Evolutionary conservation across 176 grass and related monocot species (phyloP), one percentile per base, ranked within the genome.

Genomic region (Musa troglodytarum): DNA sequence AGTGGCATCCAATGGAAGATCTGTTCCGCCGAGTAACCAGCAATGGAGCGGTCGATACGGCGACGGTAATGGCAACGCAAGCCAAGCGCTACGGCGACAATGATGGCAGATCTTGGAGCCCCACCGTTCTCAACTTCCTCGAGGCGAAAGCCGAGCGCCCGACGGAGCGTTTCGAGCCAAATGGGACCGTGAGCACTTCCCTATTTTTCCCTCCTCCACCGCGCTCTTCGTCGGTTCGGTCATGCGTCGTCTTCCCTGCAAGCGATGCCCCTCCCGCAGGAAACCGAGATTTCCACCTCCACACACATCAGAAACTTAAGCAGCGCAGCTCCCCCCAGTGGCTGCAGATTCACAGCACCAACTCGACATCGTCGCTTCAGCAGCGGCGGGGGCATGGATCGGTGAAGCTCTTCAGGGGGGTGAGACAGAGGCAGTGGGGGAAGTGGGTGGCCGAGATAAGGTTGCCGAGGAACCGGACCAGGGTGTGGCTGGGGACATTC

Each of bases 381-480:
- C 26, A 28, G 11, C 72, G 21, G 53, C 23, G 3, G 70, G 21
- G 26, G 70, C 50, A 17, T 16, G 56, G 56, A 9, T 22, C 72
- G 11, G 8, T 8, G 25, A 74, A 74, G 72, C 53, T 74, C 25
- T 74, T 59, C 72, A 20, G 72, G 1, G 72, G 72, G 8, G 72
- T 74, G n/a, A 5, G 72, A 54, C 72, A 74, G 54, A 22, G 72
- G 52, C 53, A 59, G 22, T 74, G 54, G 72, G 72, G 72, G 16
- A 74, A 74, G 21, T 74, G 72, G 72, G 72, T 74, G 53, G 72
- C 72, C 12, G 72, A 74, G 72, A 74, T 74, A 21, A 53, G 72
- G 14, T 13, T 74, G 21, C 72, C 72, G 22, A 56, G 54, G 53
- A 74, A 74, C 53, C 53, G 54, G 4, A 59, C 72, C 11, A 53